A percentile compares a stretch with the other conserved stretches of the same genome.
These are phyloP conservation scores for Cymbidium sinense DNA, from an alignment of 106 monocot genomes.

Conservation along the genomic window DNA sequence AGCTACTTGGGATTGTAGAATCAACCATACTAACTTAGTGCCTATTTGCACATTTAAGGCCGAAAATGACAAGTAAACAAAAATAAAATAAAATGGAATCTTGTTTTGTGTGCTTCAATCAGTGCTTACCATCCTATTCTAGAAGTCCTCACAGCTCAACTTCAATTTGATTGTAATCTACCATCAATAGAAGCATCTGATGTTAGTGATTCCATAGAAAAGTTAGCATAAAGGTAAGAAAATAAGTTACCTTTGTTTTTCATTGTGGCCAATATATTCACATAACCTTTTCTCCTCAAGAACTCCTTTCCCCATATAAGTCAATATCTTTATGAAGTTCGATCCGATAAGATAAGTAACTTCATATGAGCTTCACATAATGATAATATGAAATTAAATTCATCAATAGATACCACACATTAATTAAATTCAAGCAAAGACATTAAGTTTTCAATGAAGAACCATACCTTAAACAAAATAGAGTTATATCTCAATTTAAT, in stretches of 20 bases:
- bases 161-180: slow-evolving; percentile 31
- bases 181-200: not conserved
- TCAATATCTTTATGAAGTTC: slow-evolving; percentile 4
- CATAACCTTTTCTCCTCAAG: slow-evolving; percentile 21
- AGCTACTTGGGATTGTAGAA: not conserved
- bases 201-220: not conserved
- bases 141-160: not conserved
- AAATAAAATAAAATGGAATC: not conserved
- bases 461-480: no score
- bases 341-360: slow-evolving; percentile 10
- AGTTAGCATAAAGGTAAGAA: not conserved
- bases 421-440: not conserved
- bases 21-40: not conserved
- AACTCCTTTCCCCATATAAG: slow-evolving; percentile 53
- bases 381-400: not conserved
- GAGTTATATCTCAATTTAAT: not conserved
- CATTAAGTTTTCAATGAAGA: no score
- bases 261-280: slow-evolving; percentile 45
- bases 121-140: not conserved
- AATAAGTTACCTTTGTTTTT: slow-evolving; percentile 38
- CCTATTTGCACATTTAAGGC: not conserved
- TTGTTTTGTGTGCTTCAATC: not conserved
- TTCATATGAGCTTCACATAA: not conserved
- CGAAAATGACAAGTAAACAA: not conserved
- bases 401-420: not conserved